Conservation (phyloP, 192 early-diverging fungal species). For the Rhizophagus sp. region DNA sequence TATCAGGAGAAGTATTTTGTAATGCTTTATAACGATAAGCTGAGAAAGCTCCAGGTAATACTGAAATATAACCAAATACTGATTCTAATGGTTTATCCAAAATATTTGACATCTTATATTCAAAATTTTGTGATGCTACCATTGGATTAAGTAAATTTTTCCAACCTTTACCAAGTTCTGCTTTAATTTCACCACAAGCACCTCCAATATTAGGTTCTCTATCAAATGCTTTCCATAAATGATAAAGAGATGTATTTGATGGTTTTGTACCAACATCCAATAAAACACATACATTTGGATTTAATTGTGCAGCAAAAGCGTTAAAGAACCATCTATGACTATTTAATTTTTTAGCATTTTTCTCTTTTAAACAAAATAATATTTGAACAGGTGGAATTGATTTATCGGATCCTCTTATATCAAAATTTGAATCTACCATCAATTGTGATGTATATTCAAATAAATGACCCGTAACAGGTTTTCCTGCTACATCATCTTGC, state of each 20-base stretch:
- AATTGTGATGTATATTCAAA: conserved; percentile 92
- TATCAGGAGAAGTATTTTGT: conserved; percentile 60
- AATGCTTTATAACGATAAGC: conserved; percentile 91
- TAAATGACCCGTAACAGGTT: conserved; percentile 77
- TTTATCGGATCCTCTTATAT: conserved; percentile 66
- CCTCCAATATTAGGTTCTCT: conserved; percentile 79
- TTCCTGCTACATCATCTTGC: conserved; percentile 67
- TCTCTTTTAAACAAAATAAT: conserved; percentile 90
- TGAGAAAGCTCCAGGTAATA: conserved; percentile 95
- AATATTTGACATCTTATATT: conserved; percentile 98
- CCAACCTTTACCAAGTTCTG: conserved; percentile 74
- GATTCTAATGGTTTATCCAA: conserved; percentile 97
- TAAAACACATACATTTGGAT: conserved; percentile 88
- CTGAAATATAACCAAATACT: conserved; percentile 94
- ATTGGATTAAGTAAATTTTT: conserved; percentile 80
- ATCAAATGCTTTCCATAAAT: conserved; percentile 93
- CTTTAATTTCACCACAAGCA: conserved; percentile 93
- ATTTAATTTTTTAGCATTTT: conserved; percentile 94
- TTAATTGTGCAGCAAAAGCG: conserved; percentile 78
- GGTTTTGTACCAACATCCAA: conserved; percentile 95
- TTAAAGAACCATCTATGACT: conserved; percentile 98
- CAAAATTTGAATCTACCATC: conserved; percentile 62
- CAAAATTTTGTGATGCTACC: conserved; percentile 96
- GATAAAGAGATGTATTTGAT: conserved; percentile 79
- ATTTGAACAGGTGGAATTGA: conserved; percentile 85